phyloP scores from a whole-genome alignment of 768 basidiomycete genomes.

The Suillus tomentosus region DNA sequence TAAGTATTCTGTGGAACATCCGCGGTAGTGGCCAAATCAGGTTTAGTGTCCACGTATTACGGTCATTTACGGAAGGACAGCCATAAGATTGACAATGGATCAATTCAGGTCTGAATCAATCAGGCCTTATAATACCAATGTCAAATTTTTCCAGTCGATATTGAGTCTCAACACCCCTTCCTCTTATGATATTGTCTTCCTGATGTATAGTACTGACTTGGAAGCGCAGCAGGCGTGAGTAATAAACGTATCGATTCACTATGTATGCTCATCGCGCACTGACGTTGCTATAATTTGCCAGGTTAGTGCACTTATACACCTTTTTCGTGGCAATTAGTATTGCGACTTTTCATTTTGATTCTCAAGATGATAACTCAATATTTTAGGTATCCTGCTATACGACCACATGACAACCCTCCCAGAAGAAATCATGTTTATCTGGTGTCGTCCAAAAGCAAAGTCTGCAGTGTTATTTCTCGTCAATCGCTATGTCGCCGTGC shows the following conservation, averaged over 20 bases:
- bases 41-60: too few relatives aligned
- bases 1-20: too few relatives aligned
- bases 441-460: slow-evolving; percentile 41
- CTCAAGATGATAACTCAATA: too few relatives aligned
- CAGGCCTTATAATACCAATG: neutral
- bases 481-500: slow-evolving; percentile 50
- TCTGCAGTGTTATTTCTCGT: slow-evolving; percentile 49
- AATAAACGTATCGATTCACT: neutral
- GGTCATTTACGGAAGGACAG: too few relatives aligned
- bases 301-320: slow-evolving; percentile 6
- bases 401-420: slow-evolving; percentile 32
- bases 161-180: neutral
- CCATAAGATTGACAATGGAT: too few relatives aligned
- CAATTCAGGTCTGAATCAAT: too few relatives aligned
- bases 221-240: neutral
- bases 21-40: too few relatives aligned
- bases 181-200: neutral
- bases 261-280: neutral
- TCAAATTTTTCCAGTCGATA: neutral
- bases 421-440: slow-evolving; percentile 46
- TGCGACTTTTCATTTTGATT: neutral
- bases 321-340: slow-evolving; percentile 1
- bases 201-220: neutral
- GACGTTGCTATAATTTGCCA: neutral
- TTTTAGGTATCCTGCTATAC: slow-evolving; percentile 30